Percentiles rank a stretch among this genome's conserved stretches.
phyloP scores from a whole-genome alignment of 805 yeast genomes.

The Wickerhamiella occidentalis region DNA sequence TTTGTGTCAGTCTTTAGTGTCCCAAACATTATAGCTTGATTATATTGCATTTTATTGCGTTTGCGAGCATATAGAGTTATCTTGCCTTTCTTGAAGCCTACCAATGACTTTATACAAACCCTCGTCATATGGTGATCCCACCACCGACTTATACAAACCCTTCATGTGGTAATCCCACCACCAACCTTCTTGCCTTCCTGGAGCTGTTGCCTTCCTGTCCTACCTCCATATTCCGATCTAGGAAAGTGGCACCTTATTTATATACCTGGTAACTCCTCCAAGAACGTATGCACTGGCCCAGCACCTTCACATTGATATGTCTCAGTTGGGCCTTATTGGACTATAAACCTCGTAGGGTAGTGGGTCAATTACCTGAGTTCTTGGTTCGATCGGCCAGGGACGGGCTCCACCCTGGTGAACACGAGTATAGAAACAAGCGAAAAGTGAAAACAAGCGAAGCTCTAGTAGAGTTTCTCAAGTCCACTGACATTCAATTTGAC shows the following conservation, averaged over 20 bases:
- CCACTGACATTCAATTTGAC: slow-evolving; percentile 11
- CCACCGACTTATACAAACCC: too few relatives aligned
- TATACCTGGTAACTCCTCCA: neutral
- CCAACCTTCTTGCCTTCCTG: too few relatives aligned
- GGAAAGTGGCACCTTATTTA: neutral
- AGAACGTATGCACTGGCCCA: neutral
- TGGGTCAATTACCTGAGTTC: neutral
- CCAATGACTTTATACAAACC: too few relatives aligned
- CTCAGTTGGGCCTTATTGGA: neutral
- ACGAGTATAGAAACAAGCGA: slow-evolving; percentile 4
- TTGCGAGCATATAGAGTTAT: too few relatives aligned
- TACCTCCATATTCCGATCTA: neutral
- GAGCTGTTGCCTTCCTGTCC: neutral
- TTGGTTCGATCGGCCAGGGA: slow-evolving; percentile 5
- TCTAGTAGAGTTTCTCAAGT: neutral
- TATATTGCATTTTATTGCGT: too few relatives aligned
- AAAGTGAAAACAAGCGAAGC: neutral
- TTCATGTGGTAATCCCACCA: too few relatives aligned
- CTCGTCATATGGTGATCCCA: too few relatives aligned
- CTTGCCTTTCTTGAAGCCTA: too few relatives aligned
- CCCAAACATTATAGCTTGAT: too few relatives aligned
- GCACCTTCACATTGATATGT: neutral
- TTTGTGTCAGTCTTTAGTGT: too few relatives aligned
- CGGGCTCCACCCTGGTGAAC: slow-evolving; percentile 10
- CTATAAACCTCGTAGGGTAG: neutral